Conservation (phyloP, 257 asterid species). For the Salvia splendens region DNA sequence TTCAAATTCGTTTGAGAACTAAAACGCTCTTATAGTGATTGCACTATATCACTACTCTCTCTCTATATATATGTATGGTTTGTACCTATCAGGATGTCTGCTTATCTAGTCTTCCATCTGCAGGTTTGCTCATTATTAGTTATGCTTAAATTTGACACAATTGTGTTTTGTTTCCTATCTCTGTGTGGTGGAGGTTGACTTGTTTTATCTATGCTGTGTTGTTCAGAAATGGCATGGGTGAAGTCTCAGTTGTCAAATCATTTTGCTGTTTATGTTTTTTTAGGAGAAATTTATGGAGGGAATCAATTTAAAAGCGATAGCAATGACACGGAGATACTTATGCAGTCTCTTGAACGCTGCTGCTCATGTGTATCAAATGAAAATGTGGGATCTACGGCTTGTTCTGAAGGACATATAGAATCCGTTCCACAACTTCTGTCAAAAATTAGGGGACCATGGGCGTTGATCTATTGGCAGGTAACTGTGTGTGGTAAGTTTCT, state of each 20-base stretch:
- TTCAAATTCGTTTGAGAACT: too few relatives aligned
- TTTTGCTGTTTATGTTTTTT: constrained; percentile 20
- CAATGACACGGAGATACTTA: constrained; percentile 78
- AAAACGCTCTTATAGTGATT: too few relatives aligned
- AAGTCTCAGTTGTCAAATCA: not conserved
- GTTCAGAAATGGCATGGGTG: constrained; percentile 1
- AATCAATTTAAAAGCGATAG: constrained; percentile 47
- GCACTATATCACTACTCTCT: not conserved
- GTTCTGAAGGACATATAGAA: constrained; percentile 44
- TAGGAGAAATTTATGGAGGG: constrained; percentile 96
- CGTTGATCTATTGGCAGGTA: constrained; percentile 98
- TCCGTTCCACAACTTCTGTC: constrained; percentile 79
- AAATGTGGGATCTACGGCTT: constrained; percentile 34
- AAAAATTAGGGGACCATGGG: constrained; percentile 94
- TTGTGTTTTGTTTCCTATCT: not conserved
- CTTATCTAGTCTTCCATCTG: not conserved
- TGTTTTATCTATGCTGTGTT: not conserved
- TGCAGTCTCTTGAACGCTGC: constrained; percentile 67
- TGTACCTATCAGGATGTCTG: not conserved
- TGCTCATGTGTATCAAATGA: constrained; percentile 54
- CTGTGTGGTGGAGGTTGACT: not conserved
- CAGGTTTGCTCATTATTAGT: not conserved
- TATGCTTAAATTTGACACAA: constrained; percentile 1
- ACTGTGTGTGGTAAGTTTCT: constrained; percentile 80
- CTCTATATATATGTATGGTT: not conserved